phyloP scores from a whole-genome alignment of 73 alveolate genomes.

The Tetrahymena borealis region DNA sequence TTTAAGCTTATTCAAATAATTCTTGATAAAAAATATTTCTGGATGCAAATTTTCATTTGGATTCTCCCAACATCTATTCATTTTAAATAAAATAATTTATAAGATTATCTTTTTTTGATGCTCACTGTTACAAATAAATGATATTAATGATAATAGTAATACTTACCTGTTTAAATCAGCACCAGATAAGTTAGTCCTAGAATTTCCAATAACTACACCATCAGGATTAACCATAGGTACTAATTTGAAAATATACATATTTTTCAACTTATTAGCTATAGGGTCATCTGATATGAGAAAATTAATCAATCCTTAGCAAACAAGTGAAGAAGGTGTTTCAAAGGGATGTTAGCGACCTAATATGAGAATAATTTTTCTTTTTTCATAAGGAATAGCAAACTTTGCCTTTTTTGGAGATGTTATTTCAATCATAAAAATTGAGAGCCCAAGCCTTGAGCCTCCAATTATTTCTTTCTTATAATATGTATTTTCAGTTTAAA shows the following conservation, averaged over 20 bases:
- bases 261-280: background rate
- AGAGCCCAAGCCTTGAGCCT: background rate
- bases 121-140: no score
- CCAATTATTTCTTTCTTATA: background rate
- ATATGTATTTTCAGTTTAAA: background rate
- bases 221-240: slow-evolving; percentile 96
- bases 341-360: slow-evolving; percentile 79
- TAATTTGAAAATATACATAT: slow-evolving; percentile 31
- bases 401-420: background rate
- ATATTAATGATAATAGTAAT: background rate
- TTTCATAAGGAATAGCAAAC: background rate
- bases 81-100: background rate
- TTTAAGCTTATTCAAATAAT: background rate
- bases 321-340: slow-evolving; percentile 57
- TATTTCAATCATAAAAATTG: background rate
- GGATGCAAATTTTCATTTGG: background rate
- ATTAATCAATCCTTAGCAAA: background rate
- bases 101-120: no score
- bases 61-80: background rate
- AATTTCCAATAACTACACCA: slow-evolving; percentile 95
- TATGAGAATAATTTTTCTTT: slow-evolving; percentile 41
- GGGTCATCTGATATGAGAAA: background rate
- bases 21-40: background rate
- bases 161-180: slow-evolving; percentile 66
- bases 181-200: slow-evolving; percentile 87